phyloP scores from a whole-genome alignment of 148 eudicot genomes.

The Silene latifolia region DNA sequence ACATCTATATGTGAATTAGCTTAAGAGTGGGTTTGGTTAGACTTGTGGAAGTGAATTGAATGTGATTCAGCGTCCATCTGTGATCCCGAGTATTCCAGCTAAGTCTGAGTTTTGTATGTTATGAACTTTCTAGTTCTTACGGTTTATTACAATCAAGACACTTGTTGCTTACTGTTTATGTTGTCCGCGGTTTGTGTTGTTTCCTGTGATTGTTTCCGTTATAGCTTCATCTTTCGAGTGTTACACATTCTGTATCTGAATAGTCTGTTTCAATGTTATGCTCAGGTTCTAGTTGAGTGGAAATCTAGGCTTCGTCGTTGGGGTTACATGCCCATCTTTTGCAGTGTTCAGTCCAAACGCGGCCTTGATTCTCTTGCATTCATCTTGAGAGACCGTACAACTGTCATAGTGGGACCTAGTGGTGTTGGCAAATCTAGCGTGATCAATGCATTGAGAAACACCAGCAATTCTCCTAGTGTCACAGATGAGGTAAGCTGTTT shows the following conservation, averaged over 20 bases:
- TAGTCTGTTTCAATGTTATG: slow-evolving; percentile 4
- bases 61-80: too few species aligned
- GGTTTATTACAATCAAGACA: too few species aligned
- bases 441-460: slow-evolving; percentile 77
- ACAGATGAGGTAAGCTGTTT: slow-evolving; percentile 34
- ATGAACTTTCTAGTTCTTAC: too few species aligned
- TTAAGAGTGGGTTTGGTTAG: too few species aligned
- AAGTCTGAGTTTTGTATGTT: too few species aligned
- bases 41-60: too few species aligned
- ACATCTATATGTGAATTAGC: too few species aligned
- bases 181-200: too few species aligned
- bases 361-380: slow-evolving; percentile 81
- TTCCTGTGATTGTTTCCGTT: too few species aligned
- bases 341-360: slow-evolving; percentile 66
- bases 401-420: slow-evolving; percentile 96
- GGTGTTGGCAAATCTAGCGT: slow-evolving; percentile 97
- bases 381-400: slow-evolving; percentile 65
- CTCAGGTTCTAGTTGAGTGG: slow-evolving; percentile 65
- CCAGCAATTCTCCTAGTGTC: slow-evolving; percentile 29
- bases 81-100: too few species aligned
- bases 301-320: slow-evolving; percentile 67
- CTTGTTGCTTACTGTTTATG: too few species aligned
- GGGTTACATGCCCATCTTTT: slow-evolving; percentile 84
- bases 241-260: slow-evolving; percentile 5
- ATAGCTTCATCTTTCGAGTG: background rate